Evolutionary conservation across 2,329 filamentous ascomycete species (phyloP), one percentile per base, ranked within the genome.

Genomic region (Monosporascus sp.): DNA sequence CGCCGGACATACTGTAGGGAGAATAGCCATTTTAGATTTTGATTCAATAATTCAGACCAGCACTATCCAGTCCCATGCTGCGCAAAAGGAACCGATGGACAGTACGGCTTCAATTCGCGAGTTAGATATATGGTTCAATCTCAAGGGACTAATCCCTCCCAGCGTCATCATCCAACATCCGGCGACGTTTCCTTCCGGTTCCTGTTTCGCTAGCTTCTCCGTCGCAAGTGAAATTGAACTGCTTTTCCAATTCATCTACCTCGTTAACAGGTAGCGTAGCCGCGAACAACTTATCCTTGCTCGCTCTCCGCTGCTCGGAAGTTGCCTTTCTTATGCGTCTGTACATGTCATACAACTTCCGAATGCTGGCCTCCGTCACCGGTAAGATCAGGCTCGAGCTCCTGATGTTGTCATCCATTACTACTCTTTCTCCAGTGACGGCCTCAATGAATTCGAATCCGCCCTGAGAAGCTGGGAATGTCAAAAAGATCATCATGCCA

Each of bases 261-360:
- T 49, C 50, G 11, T 60, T 51, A 7, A 49, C 49, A 15, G 52
- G 54, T 35, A 47, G 24, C 5, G 22, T 52, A 7, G 55, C 51
- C 35, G 54, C 56, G 41, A 60, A 56, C 22, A 38, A 47, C 31
- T 53, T 58, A 27, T 60, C 55, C 15, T 50, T 54, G 31, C 31
- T 47, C 11, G 53, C 56, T 17, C 56, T 53, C 17, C 58, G 54
- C 49, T 55, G 48, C 18, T 55, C 53, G 11, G 56, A 58, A 17
- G 56, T 58, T 17, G 49, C 52, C 35, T 52, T 51, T 44, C 55
- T 44, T 24, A 58, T 48, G 22, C 51, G 43, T 14, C 49, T 49
- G 35, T 58, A 60, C 6, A 20, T 35, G 17, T 55, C 54, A 47
- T 60, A 58, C 44, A 60, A 24, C 51, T 52, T 58, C 49, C 55